Conservation (phyloP, 805 yeast genomes). For the Cyberlindnera misumaiensis region DNA sequence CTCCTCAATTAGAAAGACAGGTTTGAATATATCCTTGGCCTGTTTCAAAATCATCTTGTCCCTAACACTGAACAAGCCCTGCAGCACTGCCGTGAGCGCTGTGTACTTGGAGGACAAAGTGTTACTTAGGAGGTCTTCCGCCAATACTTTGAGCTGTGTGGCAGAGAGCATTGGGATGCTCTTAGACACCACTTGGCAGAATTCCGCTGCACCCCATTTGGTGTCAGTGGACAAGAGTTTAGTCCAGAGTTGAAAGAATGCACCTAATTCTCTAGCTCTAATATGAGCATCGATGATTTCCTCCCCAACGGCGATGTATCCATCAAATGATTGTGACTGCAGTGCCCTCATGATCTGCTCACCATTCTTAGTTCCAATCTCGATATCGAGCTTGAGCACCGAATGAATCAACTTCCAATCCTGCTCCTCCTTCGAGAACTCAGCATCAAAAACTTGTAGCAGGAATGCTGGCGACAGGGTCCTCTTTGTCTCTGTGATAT, state of each 20-base stretch:
- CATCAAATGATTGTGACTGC: conserved; percentile 2
- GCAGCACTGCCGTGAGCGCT: conserved; percentile 27
- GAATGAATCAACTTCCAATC: conserved; percentile 42
- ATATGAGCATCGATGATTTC: conserved; percentile 40
- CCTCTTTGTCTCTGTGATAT: conserved; percentile 45
- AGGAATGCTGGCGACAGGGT: conserved; percentile 49
- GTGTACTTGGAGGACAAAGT: conserved; percentile 11
- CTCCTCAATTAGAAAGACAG: conserved; percentile 18
- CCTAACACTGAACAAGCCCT: conserved; percentile 35
- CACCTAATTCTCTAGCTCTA: conserved; percentile 50
- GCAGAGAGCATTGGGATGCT: conserved; percentile 40
- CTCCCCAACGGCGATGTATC: conserved; percentile 17
- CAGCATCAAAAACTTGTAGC: conserved; percentile 36
- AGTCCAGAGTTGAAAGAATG: conserved; percentile 43
- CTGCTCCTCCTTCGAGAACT: conserved; percentile 37
- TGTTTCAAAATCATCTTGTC: conserved; percentile 23
- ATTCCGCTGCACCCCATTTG: conserved; percentile 19
- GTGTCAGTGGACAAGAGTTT: conserved; percentile 6
- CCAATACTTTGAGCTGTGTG: conserved; percentile 32
- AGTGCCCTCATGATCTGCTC: conserved; percentile 25
- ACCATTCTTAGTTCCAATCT: conserved; percentile 45
- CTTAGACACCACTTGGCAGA: conserved; percentile 32
- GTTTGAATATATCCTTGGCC: conserved; percentile 17
- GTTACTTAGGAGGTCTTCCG: conserved; percentile 18
- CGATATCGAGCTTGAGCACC: conserved; percentile 48